Conservation (phyloP, 306 rosid genomes). For the Herpetospermum pedunculosum region DNA sequence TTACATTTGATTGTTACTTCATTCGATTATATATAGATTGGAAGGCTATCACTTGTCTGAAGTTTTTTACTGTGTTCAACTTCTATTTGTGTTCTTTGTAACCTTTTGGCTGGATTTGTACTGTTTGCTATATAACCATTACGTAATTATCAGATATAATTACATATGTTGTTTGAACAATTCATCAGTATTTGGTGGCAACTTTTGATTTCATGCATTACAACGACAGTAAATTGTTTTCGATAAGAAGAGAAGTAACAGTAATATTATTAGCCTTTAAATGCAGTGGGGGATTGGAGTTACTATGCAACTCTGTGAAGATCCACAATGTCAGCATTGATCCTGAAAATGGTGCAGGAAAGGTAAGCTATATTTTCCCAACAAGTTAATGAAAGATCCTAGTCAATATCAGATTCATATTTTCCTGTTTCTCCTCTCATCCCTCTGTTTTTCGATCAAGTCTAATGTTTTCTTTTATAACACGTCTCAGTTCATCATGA, state of each 20-base stretch:
- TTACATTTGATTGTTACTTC: background rate
- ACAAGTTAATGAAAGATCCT: background rate
- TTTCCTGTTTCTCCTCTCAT: background rate
- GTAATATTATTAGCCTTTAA: background rate
- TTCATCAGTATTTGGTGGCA: background rate
- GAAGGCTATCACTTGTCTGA: background rate
- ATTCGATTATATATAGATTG: background rate
- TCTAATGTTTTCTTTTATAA: conserved; percentile 1
- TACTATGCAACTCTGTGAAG: conserved; percentile 84
- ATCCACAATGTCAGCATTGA: conserved; percentile 58
- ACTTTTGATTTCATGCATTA: background rate
- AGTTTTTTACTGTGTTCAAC: background rate
- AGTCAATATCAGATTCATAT: background rate
- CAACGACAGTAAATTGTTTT: too few relatives aligned
- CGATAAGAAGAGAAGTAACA: too few relatives aligned
- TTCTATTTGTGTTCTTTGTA: background rate
- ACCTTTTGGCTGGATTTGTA: background rate
- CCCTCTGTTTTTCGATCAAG: background rate
- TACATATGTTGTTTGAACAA: background rate
- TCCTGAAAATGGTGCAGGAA: conserved; percentile 36
- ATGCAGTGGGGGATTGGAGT: conserved; percentile 85
- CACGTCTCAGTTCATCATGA: conserved; percentile 51
- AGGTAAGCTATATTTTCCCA: conserved; percentile 23
- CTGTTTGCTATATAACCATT: background rate
- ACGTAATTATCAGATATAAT: background rate